These are phyloP conservation scores for Helenozyma baotianmanensis DNA, from an alignment of 805 yeast species.

Conservation along the genomic window DNA sequence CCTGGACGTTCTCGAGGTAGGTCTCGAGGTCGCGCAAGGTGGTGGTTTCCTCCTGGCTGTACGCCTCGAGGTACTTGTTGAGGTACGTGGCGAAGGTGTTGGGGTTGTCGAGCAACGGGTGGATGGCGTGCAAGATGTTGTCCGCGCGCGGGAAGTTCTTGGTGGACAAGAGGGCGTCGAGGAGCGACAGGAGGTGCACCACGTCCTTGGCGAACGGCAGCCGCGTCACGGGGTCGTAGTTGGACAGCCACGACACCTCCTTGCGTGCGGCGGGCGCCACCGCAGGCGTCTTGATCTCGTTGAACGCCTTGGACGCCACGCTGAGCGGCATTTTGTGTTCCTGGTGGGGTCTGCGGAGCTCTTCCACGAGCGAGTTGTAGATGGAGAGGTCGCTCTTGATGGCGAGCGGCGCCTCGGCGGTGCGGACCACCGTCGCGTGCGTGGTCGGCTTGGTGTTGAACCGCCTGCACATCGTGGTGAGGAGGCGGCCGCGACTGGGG, in stretches of 20 bases:
- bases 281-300: conserved; percentile 8
- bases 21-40: conserved; percentile 40
- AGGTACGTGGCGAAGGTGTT: conserved; percentile 59
- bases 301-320: conserved; percentile 12
- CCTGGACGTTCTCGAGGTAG: conserved; percentile 32
- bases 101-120: conserved; percentile 38
- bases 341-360: conserved; percentile 9
- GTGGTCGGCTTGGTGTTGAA: too few species aligned
- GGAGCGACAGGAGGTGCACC: conserved; percentile 66
- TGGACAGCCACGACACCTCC: conserved; percentile 35
- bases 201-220: conserved; percentile 51
- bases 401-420: conserved; percentile 1
- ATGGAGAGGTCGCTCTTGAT: conserved; percentile 8
- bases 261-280: conserved; percentile 11
- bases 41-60: conserved; percentile 36
- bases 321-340: not conserved
- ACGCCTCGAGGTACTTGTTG: conserved; percentile 54
- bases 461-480: too few species aligned
- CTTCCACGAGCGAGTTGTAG: conserved; percentile 13
- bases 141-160: conserved; percentile 67
- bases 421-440: not conserved
- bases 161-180: conserved; percentile 72
- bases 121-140: conserved; percentile 57
- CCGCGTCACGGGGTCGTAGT: conserved; percentile 37
- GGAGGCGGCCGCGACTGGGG: too few species aligned